phyloP scores from a whole-genome alignment of 208 protist genomes.

The Borovskyia barvae region DNA sequence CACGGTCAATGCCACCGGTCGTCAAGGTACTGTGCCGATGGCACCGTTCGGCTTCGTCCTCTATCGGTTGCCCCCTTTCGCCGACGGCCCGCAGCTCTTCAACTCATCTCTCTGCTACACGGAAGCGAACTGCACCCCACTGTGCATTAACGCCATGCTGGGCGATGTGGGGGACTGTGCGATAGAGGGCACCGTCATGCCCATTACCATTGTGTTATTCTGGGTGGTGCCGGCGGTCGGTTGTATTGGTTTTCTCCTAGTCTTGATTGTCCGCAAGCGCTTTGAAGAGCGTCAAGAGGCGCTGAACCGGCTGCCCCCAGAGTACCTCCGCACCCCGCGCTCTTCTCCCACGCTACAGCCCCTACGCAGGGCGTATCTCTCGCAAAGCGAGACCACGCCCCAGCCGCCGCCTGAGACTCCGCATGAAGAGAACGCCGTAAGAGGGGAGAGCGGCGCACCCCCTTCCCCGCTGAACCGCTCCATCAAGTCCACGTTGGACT shows the following conservation, averaged over 20 bases:
- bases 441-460: too few relatives aligned
- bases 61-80: constrained; percentile 16
- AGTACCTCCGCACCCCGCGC: neutral
- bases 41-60: constrained; percentile 17
- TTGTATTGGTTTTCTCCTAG: constrained; percentile 27
- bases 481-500: neutral
- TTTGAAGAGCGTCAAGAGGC: constrained; percentile 19
- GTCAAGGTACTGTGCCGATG: constrained; percentile 22
- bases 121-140: constrained; percentile 31
- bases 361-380: neutral
- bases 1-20: constrained; percentile 17
- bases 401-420: neutral
- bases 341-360: neutral
- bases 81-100: constrained; percentile 29
- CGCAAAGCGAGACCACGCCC: neutral
- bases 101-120: constrained; percentile 39
- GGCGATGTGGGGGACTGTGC: constrained; percentile 28
- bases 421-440: neutral
- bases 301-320: neutral
- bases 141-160: constrained; percentile 28
- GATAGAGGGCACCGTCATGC: constrained; percentile 33
- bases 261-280: constrained; percentile 32
- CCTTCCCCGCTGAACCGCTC: too few relatives aligned
- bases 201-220: constrained; percentile 30
- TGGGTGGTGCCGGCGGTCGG: constrained; percentile 28